Percentiles rank a stretch among this genome's conserved stretches.
These are phyloP conservation scores for Fusarium denticulatum DNA, from an alignment of 2,329 filamentous ascomycete genomes.

Conservation along the genomic window DNA sequence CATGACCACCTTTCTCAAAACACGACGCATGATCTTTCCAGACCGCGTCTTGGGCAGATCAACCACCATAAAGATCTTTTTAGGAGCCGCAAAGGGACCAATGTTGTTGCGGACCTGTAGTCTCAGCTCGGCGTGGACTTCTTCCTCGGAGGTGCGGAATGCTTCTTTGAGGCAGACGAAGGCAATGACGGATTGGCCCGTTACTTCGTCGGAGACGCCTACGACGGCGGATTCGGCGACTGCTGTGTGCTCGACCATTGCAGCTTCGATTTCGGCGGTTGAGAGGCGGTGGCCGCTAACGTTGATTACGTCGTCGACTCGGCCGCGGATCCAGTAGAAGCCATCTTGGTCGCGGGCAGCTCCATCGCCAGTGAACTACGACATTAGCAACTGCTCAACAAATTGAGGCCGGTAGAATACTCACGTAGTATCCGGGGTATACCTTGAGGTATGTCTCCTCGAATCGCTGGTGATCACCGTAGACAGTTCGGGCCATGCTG, in stretches of 20 bases:
- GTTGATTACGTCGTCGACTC: conserved; percentile 96
- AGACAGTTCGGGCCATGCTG: conserved; percentile 96
- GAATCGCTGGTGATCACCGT: conserved; percentile 92
- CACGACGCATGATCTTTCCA: conserved; percentile 96
- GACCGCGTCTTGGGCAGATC: conserved; percentile 94
- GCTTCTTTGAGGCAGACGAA: conserved; percentile 82
- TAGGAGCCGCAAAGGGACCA: conserved; percentile 91
- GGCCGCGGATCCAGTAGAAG: conserved; percentile 97
- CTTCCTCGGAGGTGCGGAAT: conserved; percentile 64
- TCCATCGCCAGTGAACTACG: conserved; percentile 84
- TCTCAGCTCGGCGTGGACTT: conserved; percentile 83
- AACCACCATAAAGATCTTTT: conserved; percentile 84
- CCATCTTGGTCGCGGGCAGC: conserved; percentile 92
- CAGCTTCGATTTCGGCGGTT: conserved; percentile 96
- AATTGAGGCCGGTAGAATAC: conserved; percentile 37
- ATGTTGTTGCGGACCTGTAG: conserved; percentile 93
- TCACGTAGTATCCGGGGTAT: conserved; percentile 93
- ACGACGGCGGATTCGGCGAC: conserved; percentile 94
- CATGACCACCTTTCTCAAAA: conserved; percentile 91
- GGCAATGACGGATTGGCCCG: conserved; percentile 91
- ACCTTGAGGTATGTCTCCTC: conserved; percentile 97
- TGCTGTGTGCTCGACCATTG: conserved; percentile 84
- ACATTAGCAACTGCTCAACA: not conserved
- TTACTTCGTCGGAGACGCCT: conserved; percentile 87
- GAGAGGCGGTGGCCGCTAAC: conserved; percentile 92